Evolutionary conservation across 495 filamentous ascomycete genomes (phyloP).

Genomic region (Viridothelium virens): DNA sequence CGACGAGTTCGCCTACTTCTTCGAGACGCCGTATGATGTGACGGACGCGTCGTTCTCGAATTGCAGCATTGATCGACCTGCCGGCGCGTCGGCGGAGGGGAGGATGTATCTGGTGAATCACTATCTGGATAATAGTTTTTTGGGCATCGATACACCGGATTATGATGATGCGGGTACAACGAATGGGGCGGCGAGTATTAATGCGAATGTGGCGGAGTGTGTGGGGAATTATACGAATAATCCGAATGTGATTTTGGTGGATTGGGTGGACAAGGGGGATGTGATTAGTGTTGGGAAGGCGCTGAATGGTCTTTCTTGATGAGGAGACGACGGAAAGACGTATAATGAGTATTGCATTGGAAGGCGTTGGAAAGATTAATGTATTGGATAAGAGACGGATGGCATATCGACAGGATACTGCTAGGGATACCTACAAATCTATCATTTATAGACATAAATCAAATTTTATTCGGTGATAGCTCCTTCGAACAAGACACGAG

Average conservation of each 20-base stretch:
- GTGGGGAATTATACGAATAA: constrained; percentile 21
- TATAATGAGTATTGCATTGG: neutral
- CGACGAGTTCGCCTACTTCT: constrained; percentile 34
- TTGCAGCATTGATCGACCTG: constrained; percentile 30
- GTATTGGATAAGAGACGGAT: neutral
- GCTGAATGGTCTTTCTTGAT: constrained; percentile 27
- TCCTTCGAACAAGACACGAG: no score
- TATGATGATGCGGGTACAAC: constrained; percentile 9
- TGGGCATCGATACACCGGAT: constrained; percentile 22
- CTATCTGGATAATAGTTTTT: constrained; percentile 25
- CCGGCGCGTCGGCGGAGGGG: constrained; percentile 18
- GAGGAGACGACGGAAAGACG: neutral
- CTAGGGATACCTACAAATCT: neutral
- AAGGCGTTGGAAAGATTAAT: neutral
- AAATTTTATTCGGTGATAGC: no score
- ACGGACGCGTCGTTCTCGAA: constrained; percentile 22
- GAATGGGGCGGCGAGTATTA: constrained; percentile 26
- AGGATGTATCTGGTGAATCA: constrained; percentile 36
- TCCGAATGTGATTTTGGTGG: constrained; percentile 31
- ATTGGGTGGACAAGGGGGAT: constrained; percentile 31
- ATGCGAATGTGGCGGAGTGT: constrained; percentile 22
- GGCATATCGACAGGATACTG: neutral
- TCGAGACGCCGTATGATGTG: constrained; percentile 32
- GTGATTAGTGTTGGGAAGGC: constrained; percentile 25
- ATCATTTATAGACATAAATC: no score